Percentiles rank a stretch among this genome's conserved stretches.
Evolutionary conservation across 106 monocot genomes (phyloP).

Genomic region (Vanilla planifolia): DNA sequence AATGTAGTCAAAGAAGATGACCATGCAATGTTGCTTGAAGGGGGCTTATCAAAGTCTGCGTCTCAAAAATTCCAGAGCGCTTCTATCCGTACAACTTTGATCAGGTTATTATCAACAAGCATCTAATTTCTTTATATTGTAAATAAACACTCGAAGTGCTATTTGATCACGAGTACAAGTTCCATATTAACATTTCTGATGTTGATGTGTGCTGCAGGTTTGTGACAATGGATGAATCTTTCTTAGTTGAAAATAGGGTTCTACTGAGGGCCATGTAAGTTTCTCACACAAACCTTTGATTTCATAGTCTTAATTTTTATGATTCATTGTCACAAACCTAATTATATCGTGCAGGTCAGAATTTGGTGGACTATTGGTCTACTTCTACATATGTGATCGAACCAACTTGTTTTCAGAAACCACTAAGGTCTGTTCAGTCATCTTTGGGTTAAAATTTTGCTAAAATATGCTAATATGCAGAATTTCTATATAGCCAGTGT

Average conservation of each 20-base stretch:
- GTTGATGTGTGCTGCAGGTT: conserved; percentile 40
- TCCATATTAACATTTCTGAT: conserved; percentile 4
- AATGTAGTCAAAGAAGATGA: conserved; percentile 69
- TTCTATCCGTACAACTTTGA: conserved; percentile 53
- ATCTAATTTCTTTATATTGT: too few relatives aligned
- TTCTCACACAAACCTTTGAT: neutral
- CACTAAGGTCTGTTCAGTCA: conserved; percentile 37
- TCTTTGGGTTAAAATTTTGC: neutral
- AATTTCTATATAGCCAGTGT: too few relatives aligned
- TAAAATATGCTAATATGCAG: neutral
- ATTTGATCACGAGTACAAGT: too few relatives aligned
- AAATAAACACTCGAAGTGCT: neutral
- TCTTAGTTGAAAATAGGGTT: conserved; percentile 68
- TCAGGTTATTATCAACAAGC: conserved; percentile 35
- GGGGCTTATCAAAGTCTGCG: conserved; percentile 60
- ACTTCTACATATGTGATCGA: conserved; percentile 86
- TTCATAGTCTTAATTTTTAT: neutral
- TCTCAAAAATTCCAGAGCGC: conserved; percentile 45
- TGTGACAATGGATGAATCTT: conserved; percentile 62
- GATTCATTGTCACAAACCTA: conserved; percentile 9
- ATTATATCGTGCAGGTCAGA: conserved; percentile 63
- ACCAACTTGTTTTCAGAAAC: conserved; percentile 76
- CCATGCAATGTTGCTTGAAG: conserved; percentile 67
- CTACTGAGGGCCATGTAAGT: conserved; percentile 86
- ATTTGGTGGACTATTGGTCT: conserved; percentile 69